A percentile compares a stretch with the other conserved stretches of the same genome.
Evolutionary conservation across 2,329 filamentous ascomycete species (phyloP).

Genomic region (Xylaria sp.): DNA sequence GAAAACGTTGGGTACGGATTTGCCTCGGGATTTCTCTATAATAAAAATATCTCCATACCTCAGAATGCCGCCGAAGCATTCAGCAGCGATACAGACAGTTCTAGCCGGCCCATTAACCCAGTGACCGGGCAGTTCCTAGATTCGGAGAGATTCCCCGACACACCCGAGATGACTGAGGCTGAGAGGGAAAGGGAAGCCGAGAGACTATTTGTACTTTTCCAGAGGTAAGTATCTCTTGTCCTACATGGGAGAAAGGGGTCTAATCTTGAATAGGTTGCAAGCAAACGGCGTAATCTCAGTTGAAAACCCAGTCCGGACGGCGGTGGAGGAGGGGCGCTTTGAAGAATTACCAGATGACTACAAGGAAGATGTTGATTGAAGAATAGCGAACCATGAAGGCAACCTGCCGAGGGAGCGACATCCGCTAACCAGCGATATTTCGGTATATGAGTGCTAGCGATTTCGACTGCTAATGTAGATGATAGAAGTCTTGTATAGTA

Average conservation of each 20-base stretch:
- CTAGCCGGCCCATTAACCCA: slow-evolving; percentile 72
- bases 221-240: slow-evolving; percentile 66
- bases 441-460: neutral
- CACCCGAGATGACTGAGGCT: slow-evolving; percentile 83
- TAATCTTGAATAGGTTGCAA: slow-evolving; percentile 45
- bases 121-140: slow-evolving; percentile 87
- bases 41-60: slow-evolving; percentile 82
- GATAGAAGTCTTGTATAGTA: neutral
- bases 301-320: slow-evolving; percentile 74
- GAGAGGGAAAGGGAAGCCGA: slow-evolving; percentile 95
- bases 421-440: too few relatives aligned
- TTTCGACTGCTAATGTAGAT: neutral
- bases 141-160: slow-evolving; percentile 67
- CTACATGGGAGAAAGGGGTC: neutral
- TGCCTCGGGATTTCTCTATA: slow-evolving; percentile 88
- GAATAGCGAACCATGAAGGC: neutral
- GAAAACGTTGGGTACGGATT: slow-evolving; percentile 95
- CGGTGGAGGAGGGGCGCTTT: slow-evolving; percentile 70
- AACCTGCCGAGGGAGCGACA: neutral
- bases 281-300: slow-evolving; percentile 70
- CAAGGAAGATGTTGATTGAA: slow-evolving; percentile 45
- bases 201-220: slow-evolving; percentile 87
- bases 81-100: slow-evolving; percentile 46
- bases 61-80: slow-evolving; percentile 68
- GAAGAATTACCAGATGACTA: slow-evolving; percentile 64